phyloP scores from a whole-genome alignment of 371 early-diverging fungal genomes.

The Catenaria anguillulae region DNA sequence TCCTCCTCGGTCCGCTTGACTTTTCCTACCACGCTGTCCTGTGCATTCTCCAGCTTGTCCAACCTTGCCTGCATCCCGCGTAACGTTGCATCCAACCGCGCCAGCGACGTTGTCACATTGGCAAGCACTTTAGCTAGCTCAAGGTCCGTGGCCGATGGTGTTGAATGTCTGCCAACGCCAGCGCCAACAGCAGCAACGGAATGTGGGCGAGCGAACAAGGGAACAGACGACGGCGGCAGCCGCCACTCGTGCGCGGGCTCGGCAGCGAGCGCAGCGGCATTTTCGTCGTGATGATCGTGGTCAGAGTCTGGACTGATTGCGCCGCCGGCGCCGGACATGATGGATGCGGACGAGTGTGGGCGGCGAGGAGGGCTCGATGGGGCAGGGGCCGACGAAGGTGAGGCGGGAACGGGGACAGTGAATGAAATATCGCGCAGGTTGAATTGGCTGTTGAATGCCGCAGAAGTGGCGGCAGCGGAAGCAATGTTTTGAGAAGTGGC shows the following conservation, averaged over 20 bases:
- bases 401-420: not conserved
- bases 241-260: too few species aligned
- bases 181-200: too few species aligned
- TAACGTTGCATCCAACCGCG: not conserved
- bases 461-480: too few species aligned
- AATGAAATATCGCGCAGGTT: not conserved
- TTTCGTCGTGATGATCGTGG: not conserved
- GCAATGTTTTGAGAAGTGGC: too few species aligned
- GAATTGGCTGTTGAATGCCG: too few species aligned
- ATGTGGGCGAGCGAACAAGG: too few species aligned
- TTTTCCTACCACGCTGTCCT: not conserved
- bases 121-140: not conserved
- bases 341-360: not conserved
- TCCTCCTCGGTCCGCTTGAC: not conserved
- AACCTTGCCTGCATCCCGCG: not conserved
- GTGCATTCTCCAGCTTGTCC: not conserved
- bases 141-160: too few species aligned
- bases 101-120: not conserved
- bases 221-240: too few species aligned
- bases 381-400: not conserved
- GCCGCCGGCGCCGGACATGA: not conserved
- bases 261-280: not conserved
- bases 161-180: too few species aligned
- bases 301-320: not conserved
- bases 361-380: not conserved